These are phyloP conservation scores for Knufia fluminis DNA, from an alignment of 2,329 filamentous ascomycete genomes.

Conservation along the genomic window DNA sequence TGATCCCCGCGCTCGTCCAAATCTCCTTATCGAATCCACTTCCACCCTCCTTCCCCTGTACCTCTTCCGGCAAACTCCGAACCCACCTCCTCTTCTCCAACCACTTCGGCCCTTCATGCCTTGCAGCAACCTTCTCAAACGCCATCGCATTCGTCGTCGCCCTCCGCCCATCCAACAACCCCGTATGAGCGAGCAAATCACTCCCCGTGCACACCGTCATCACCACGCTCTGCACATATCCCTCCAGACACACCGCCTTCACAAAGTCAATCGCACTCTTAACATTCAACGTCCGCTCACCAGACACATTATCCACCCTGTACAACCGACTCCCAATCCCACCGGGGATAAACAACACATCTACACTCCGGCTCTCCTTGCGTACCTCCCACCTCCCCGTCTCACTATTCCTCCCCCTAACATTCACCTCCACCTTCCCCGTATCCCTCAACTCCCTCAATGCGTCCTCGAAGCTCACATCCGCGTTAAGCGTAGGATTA, in stretches of 20 bases:
- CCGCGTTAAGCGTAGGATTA: constrained; percentile 36
- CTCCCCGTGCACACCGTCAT: constrained; percentile 61
- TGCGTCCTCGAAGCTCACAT: constrained; percentile 36
- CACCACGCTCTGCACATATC: constrained; percentile 7
- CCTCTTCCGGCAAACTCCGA: constrained; percentile 16
- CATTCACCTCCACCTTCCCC: constrained; percentile 6
- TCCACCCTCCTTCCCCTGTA: neutral
- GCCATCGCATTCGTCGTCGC: constrained; percentile 60
- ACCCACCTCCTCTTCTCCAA: constrained; percentile 55
- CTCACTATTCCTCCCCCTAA: constrained; percentile 18
- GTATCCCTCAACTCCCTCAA: constrained; percentile 4
- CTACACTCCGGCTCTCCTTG: constrained; percentile 29
- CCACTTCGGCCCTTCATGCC: constrained; percentile 50
- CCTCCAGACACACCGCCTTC: constrained; percentile 14
- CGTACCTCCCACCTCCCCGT: too few relatives aligned
- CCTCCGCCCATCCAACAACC: constrained; percentile 49
- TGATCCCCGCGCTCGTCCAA: constrained; percentile 57
- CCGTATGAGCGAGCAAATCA: constrained; percentile 48
- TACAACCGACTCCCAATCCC: constrained; percentile 40
- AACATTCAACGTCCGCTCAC: constrained; percentile 5
- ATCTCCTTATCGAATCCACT: constrained; percentile 27
- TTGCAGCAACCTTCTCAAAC: constrained; percentile 41
- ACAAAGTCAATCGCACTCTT: constrained; percentile 33
- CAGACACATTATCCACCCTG: constrained; percentile 10
- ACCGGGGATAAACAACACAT: constrained; percentile 59